Evolutionary conservation across 768 basidiomycete species (phyloP).

Genomic region (Punctularia strigosozonata): DNA sequence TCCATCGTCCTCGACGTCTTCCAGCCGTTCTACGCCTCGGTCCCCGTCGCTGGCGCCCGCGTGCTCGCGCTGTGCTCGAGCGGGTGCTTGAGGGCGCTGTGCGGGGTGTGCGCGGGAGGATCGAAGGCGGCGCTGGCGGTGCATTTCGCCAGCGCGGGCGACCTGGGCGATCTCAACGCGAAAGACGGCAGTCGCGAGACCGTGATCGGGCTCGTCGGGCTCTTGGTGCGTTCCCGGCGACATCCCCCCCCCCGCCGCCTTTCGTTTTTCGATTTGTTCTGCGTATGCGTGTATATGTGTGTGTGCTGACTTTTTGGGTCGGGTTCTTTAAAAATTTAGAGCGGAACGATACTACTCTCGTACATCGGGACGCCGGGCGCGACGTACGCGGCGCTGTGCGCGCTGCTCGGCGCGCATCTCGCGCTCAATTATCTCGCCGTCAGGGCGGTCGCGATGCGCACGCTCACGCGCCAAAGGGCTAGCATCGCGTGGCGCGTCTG

Average conservation of each 20-base stretch:
- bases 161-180: slow-evolving; percentile 60
- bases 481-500: slow-evolving; percentile 35
- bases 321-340: slow-evolving; percentile 21
- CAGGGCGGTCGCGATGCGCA: slow-evolving; percentile 40
- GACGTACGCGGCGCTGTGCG: slow-evolving; percentile 39
- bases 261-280: not conserved
- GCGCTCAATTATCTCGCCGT: slow-evolving; percentile 50
- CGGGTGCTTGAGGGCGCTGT: slow-evolving; percentile 45
- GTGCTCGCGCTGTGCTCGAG: slow-evolving; percentile 43
- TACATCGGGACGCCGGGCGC: slow-evolving; percentile 33
- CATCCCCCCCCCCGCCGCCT: not conserved
- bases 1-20: slow-evolving; percentile 48
- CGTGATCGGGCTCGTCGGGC: slow-evolving; percentile 51
- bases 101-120: slow-evolving; percentile 53
- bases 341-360: slow-evolving; percentile 48
- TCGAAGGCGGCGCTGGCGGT: slow-evolving; percentile 60
- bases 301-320: not conserved
- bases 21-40: slow-evolving; percentile 31
- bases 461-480: slow-evolving; percentile 50
- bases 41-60: slow-evolving; percentile 26
- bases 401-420: slow-evolving; percentile 43
- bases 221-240: slow-evolving; percentile 35
- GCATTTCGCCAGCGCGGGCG: slow-evolving; percentile 48
- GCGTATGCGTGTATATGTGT: not conserved
- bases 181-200: slow-evolving; percentile 69